Conservation (phyloP, 306 rosid genomes). For the Ochetophila trinervis region DNA sequence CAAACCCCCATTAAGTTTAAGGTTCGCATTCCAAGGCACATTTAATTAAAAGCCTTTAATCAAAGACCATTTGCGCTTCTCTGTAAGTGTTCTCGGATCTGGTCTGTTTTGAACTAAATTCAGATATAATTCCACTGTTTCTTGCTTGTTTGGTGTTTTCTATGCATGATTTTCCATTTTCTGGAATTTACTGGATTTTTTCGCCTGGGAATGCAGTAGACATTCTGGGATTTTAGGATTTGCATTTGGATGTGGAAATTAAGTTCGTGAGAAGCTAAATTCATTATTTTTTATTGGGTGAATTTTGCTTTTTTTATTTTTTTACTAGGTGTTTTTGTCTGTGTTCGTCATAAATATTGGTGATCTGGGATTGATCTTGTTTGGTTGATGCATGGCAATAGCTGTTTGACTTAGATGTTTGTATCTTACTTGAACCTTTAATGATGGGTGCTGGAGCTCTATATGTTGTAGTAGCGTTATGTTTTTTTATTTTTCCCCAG, state of each 20-base stretch:
- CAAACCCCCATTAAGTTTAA: conserved; percentile 21
- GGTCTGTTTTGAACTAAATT: conserved; percentile 24
- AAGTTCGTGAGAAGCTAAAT: not conserved
- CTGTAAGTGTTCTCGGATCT: conserved; percentile 29
- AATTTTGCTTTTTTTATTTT: not conserved
- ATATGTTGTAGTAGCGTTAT: not conserved
- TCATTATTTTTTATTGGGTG: not conserved
- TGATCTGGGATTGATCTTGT: not conserved
- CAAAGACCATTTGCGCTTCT: conserved; percentile 9
- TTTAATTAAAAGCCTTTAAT: conserved; percentile 7
- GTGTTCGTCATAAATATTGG: not conserved
- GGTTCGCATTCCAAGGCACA: conserved; percentile 32
- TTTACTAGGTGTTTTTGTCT: not conserved
- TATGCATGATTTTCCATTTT: not conserved
- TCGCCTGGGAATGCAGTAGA: conserved; percentile 14
- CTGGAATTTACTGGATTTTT: conserved; percentile 7
- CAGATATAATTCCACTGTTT: conserved; percentile 2
- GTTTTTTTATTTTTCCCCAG: not conserved
- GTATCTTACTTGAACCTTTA: not conserved
- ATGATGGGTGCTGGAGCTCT: conserved; percentile 1
- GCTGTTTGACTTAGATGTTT: not conserved
- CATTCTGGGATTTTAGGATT: conserved; percentile 15
- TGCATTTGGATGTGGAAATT: conserved; percentile 11
- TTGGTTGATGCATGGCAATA: not conserved
- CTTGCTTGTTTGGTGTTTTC: conserved; percentile 7